Conservation (phyloP, 208 protist genomes). For the Leishmania turanica region DNA sequence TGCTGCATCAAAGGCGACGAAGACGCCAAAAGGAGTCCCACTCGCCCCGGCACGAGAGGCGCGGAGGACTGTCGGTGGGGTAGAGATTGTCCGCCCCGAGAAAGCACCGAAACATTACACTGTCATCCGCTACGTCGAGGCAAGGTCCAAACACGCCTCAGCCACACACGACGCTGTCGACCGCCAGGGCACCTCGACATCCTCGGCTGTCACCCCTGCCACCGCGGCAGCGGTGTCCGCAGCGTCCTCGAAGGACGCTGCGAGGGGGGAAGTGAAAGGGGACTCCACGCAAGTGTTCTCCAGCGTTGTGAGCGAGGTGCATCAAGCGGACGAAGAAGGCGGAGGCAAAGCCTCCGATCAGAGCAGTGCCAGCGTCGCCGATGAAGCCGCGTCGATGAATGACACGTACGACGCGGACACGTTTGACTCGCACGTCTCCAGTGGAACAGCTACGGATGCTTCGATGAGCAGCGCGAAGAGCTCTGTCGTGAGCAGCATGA, state of each 20-base stretch:
- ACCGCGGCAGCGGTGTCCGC: background rate
- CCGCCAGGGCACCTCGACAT: background rate
- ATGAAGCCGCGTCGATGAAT: background rate
- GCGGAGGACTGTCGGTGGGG: constrained; percentile 17
- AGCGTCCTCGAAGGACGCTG: background rate
- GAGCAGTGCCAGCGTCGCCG: background rate
- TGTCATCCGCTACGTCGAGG: constrained; percentile 47
- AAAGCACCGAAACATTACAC: constrained; percentile 47
- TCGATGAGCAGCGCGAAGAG: background rate
- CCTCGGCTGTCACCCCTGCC: background rate
- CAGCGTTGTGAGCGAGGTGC: background rate
- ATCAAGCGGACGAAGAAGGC: background rate
- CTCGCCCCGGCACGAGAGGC: background rate
- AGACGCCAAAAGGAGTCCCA: background rate
- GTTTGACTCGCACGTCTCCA: constrained; percentile 8
- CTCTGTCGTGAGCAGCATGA: background rate
- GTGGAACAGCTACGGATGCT: background rate
- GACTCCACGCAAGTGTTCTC: constrained; percentile 7
- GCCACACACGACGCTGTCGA: background rate
- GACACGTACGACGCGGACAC: constrained; percentile 15
- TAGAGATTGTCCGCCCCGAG: constrained; percentile 46
- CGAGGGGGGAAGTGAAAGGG: background rate
- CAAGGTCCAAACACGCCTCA: constrained; percentile 1
- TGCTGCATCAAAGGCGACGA: background rate
- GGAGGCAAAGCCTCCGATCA: background rate